Percentiles rank a stretch among this genome's conserved stretches.
phyloP scores from a whole-genome alignment of 208 protist genomes.

The Trichomonas vaginalis region DNA sequence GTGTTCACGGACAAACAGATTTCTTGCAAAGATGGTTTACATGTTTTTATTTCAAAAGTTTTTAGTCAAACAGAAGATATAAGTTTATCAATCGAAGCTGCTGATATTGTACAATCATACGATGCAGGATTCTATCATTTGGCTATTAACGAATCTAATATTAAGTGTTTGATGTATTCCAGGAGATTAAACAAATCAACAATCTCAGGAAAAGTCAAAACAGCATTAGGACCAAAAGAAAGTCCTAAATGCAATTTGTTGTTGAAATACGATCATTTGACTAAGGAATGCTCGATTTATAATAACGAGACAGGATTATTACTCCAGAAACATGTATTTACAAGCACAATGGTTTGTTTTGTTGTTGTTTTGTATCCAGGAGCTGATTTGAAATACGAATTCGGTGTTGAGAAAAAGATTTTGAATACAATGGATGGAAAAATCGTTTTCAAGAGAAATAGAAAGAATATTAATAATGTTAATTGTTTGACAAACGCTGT shows the following conservation, averaged over 20 bases:
- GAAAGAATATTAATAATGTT: background rate
- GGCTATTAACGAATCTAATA: background rate
- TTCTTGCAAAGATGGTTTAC: background rate
- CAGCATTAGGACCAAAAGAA: background rate
- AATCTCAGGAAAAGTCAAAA: background rate
- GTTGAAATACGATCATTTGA: background rate
- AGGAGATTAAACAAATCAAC: background rate
- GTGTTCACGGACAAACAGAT: background rate
- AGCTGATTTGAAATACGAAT: background rate
- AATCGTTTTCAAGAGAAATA: background rate
- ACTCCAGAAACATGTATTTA: background rate
- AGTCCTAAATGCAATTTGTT: background rate
- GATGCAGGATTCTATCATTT: background rate
- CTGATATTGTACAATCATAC: background rate
- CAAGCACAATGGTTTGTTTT: background rate
- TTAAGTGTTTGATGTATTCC: background rate
- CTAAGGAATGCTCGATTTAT: background rate
- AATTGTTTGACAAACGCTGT: background rate
- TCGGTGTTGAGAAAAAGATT: background rate
- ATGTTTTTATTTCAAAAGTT: background rate
- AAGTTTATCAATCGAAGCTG: background rate
- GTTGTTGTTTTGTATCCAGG: background rate
- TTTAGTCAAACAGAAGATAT: background rate
- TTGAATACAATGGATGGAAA: background rate
- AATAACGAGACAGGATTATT: background rate